Percentiles rank a stretch among this genome's conserved stretches.
These are phyloP conservation scores for Alternaria burnsii DNA, from an alignment of 2,329 filamentous ascomycete species.

Conservation along the genomic window DNA sequence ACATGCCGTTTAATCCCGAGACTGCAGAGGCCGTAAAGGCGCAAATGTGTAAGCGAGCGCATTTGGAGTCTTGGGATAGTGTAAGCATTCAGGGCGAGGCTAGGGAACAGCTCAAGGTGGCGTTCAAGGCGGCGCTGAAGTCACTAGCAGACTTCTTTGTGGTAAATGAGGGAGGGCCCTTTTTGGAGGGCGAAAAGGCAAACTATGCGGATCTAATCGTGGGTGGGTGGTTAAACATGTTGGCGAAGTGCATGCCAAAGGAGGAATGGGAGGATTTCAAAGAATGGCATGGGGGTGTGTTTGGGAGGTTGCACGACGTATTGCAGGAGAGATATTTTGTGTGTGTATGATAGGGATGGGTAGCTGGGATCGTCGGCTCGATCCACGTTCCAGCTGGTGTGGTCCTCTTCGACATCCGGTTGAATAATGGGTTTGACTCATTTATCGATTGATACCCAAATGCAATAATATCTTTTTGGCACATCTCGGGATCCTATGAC, in stretches of 20 bases:
- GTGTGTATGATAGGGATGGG: conserved; percentile 1
- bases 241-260: conserved; percentile 50
- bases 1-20: conserved; percentile 62
- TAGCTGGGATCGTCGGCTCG: too few relatives aligned
- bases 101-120: conserved; percentile 50
- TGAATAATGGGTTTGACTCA: too few relatives aligned
- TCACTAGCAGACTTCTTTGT: conserved; percentile 56
- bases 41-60: conserved; percentile 59
- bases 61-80: conserved; percentile 57
- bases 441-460: too few relatives aligned
- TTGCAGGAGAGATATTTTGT: conserved; percentile 36
- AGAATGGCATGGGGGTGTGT: conserved; percentile 61
- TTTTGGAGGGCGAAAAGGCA: conserved; percentile 56
- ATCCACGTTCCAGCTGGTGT: too few relatives aligned
- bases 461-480: too few relatives aligned
- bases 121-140: conserved; percentile 55
- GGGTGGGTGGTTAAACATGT: conserved; percentile 64
- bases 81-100: conserved; percentile 48
- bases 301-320: conserved; percentile 61
- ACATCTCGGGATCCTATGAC: too few relatives aligned
- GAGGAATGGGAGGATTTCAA: conserved; percentile 59
- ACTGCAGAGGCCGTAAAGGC: conserved; percentile 56
- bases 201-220: conserved; percentile 67
- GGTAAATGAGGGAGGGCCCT: conserved; percentile 55
- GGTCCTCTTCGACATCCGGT: too few relatives aligned